These are phyloP conservation scores for Sclerotiophoma versabilis DNA, from an alignment of 2,329 filamentous ascomycete genomes.

Conservation along the genomic window DNA sequence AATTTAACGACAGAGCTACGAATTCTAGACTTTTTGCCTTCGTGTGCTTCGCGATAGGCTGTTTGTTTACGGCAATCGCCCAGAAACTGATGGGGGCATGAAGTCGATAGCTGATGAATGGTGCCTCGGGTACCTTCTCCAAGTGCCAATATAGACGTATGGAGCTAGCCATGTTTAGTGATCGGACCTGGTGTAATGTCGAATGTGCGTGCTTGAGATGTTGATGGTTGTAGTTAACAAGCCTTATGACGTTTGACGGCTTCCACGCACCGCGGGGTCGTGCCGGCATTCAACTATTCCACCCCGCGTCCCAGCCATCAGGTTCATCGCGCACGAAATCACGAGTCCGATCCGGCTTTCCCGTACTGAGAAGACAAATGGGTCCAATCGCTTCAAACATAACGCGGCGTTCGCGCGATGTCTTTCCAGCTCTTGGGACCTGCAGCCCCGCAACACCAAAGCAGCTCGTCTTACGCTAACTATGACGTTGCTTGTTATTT, in stretches of 20 bases:
- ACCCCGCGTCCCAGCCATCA: constrained; percentile 1
- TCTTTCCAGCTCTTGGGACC: neutral
- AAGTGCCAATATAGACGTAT: too few species aligned
- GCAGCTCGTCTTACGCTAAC: constrained; percentile 17
- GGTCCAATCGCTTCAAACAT: neutral
- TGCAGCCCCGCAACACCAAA: constrained; percentile 15
- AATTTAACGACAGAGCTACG: too few species aligned
- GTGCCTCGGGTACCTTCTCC: too few species aligned
- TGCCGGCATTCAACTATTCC: neutral
- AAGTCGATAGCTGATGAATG: too few species aligned
- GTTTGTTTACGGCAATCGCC: too few species aligned
- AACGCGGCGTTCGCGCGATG: neutral
- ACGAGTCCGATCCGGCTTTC: constrained; percentile 2
- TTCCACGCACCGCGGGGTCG: neutral
- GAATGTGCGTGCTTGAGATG: too few species aligned
- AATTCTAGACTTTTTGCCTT: too few species aligned
- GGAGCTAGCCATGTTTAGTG: too few species aligned
- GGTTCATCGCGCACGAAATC: neutral
- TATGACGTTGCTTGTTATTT: constrained; percentile 15
- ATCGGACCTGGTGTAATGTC: too few species aligned
- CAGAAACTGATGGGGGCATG: too few species aligned
- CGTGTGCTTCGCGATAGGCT: too few species aligned
- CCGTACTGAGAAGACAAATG: neutral
- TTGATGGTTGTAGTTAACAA: neutral
- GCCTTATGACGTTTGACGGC: neutral